Conservation (phyloP, 345 rosid species). For the Stellera chamaejasme region DNA sequence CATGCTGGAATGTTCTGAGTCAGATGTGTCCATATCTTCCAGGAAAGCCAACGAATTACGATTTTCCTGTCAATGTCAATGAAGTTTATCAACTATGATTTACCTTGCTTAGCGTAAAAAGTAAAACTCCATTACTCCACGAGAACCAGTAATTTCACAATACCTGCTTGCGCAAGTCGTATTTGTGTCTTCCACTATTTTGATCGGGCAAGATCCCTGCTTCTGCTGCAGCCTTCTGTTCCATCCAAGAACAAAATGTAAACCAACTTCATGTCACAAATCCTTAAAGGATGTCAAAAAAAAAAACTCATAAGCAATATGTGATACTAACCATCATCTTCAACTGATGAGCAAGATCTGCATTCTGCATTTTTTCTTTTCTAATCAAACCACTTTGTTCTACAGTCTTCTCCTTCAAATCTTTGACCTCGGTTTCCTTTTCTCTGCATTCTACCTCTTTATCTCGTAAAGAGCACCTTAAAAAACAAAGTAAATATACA, state of each 20-base stretch:
- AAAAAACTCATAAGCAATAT: background rate
- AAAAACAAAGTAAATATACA: constrained; percentile 9
- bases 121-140: background rate
- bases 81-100: background rate
- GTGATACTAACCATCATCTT: constrained; percentile 46
- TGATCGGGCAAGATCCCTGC: constrained; percentile 13
- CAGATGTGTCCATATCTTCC: constrained; percentile 91
- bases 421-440: constrained; percentile 55
- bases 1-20: constrained; percentile 51
- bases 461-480: constrained; percentile 74
- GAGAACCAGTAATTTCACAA: background rate
- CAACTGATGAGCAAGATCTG: constrained; percentile 59
- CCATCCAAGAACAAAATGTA: constrained; percentile 2
- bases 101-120: background rate
- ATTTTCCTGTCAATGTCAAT: constrained; percentile 26
- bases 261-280: background rate
- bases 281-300: too few species aligned
- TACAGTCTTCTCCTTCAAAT: constrained; percentile 63
- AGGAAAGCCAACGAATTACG: constrained; percentile 36
- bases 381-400: constrained; percentile 46
- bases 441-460: constrained; percentile 80
- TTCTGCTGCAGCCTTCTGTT: constrained; percentile 28
- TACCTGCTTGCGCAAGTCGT: constrained; percentile 54
- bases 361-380: constrained; percentile 57
- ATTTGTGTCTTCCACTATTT: constrained; percentile 26